Conservation (phyloP, 2,329 filamentous ascomycete genomes). For the Biscogniauxia marginata region DNA sequence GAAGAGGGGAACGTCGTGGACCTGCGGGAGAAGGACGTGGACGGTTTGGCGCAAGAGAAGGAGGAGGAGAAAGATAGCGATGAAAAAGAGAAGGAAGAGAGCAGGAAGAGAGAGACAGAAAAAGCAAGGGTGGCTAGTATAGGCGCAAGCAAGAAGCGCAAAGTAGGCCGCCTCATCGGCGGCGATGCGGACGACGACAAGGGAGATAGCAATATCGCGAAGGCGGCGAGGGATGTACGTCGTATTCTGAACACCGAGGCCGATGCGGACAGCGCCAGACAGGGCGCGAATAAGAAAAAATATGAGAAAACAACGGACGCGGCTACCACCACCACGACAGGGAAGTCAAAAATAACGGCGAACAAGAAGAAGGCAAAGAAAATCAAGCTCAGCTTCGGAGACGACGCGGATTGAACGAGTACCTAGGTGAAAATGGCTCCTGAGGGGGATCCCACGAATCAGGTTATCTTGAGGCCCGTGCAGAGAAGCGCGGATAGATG, state of each 20-base stretch:
- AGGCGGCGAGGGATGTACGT: conserved; percentile 21
- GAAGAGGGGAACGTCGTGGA: conserved; percentile 65
- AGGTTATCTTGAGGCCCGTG: neutral
- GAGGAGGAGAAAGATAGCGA: conserved; percentile 14
- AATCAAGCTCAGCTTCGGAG: conserved; percentile 67
- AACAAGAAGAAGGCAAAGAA: conserved; percentile 59
- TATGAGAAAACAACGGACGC: neutral
- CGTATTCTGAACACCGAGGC: conserved; percentile 2
- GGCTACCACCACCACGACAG: conserved; percentile 11
- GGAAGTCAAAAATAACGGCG: conserved; percentile 18
- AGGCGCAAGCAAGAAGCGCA: conserved; percentile 53
- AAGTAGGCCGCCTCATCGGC: conserved; percentile 51
- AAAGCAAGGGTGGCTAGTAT: conserved; percentile 40
- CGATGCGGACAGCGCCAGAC: neutral
- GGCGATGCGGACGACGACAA: conserved; percentile 28
- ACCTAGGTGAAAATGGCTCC: neutral
- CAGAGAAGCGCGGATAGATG: neutral
- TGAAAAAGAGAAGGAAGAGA: conserved; percentile 10
- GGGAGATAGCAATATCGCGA: conserved; percentile 13
- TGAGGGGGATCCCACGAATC: conserved; percentile 1
- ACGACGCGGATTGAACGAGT: conserved; percentile 44
- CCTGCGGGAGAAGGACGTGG: conserved; percentile 40
- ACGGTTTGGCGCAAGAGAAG: conserved; percentile 28
- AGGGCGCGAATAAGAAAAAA: conserved; percentile 14
- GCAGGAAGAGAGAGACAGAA: conserved; percentile 24